phyloP scores from a whole-genome alignment of 805 yeast species.

The Danielozyma ontarioensis region DNA sequence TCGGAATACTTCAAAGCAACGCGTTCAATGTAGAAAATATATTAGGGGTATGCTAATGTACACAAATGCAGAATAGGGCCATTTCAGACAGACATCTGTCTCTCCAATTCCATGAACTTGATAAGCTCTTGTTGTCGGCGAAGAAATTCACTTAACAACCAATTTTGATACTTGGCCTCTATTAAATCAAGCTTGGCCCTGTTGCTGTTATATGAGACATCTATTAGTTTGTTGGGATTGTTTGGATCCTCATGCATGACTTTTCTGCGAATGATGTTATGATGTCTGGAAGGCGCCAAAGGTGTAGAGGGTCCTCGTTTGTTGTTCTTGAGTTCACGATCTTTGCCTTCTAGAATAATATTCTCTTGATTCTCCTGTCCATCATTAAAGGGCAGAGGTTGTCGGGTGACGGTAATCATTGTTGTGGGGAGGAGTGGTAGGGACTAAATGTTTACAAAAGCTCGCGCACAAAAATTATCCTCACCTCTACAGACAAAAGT shows the following conservation, averaged over 20 bases:
- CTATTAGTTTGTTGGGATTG: constrained; percentile 1
- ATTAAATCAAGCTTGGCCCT: constrained; percentile 10
- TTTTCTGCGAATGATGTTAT: constrained; percentile 14
- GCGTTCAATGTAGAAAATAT: constrained; percentile 33
- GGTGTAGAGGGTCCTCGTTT: constrained; percentile 36
- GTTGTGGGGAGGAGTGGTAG: too few relatives aligned
- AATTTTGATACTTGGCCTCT: constrained; percentile 23
- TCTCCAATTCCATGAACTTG: constrained; percentile 28
- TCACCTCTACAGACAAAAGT: too few relatives aligned
- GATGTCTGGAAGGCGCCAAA: constrained; percentile 21
- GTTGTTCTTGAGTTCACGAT: background rate
- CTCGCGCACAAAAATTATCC: too few relatives aligned
- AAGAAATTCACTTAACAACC: constrained; percentile 23
- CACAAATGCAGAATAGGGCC: background rate
- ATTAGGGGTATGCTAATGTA: background rate
- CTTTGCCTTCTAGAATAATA: background rate
- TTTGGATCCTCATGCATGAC: constrained; percentile 3
- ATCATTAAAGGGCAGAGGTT: too few relatives aligned
- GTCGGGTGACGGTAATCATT: too few relatives aligned
- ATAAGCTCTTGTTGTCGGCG: constrained; percentile 17
- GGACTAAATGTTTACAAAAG: too few relatives aligned
- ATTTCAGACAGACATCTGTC: constrained; percentile 4
- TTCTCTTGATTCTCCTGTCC: background rate
- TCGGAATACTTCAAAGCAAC: constrained; percentile 49
- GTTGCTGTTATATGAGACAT: constrained; percentile 1